Base-by-base conservation (phyloP, 148 eudicot genomes). In the Gaultheria prostrata region DNA sequence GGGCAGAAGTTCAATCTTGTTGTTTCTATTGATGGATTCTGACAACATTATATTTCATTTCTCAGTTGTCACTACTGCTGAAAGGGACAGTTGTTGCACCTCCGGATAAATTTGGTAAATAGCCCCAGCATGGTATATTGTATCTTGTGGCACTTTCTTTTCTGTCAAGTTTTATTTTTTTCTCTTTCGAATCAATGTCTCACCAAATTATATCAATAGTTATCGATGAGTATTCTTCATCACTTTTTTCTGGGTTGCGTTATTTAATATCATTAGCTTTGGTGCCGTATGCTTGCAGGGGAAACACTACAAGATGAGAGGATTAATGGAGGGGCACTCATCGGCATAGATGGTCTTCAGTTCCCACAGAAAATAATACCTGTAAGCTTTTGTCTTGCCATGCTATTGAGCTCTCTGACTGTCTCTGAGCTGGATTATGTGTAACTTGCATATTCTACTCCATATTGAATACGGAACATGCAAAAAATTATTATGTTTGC, bases 301-400 rank as follows among this genome's bases (percentile, higher is more conserved):
- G 98, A 96, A 89, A 94, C 95, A 70, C 94, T 96, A 84, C 95
- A 94, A 87, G 98, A 96, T 88, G 98, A 96, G 89, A 94, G 98
- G 90, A 87, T 87, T n/a, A 93, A 96, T 91, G 98, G 98, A 88
- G 98, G 98, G 80, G 91, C 95, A 78, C 91, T 96, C 77, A 85
- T 91, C 80, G 94, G 94, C 61, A 86, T 89, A 24, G 98, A 96
- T 84, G 98, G 98, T 86, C 89, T 91, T 83, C 98, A 94, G 86
- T 92, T 94, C 75, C 98, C 98, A 14, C 98, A 93, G 48, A 96
- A 96, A 85, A 86, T 96, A 85, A 96, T 94, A 87, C 98, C 98
- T 79, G 98, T 96, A 92, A 88, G 96, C 87, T 61, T 46, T 51
- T 0, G 17, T 56, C 46, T 35, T 39, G 54, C 32, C 78, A 15